Evolutionary conservation across 2,329 filamentous ascomycete genomes (phyloP).

Genomic region (Ceratocystis eucalypticola): DNA sequence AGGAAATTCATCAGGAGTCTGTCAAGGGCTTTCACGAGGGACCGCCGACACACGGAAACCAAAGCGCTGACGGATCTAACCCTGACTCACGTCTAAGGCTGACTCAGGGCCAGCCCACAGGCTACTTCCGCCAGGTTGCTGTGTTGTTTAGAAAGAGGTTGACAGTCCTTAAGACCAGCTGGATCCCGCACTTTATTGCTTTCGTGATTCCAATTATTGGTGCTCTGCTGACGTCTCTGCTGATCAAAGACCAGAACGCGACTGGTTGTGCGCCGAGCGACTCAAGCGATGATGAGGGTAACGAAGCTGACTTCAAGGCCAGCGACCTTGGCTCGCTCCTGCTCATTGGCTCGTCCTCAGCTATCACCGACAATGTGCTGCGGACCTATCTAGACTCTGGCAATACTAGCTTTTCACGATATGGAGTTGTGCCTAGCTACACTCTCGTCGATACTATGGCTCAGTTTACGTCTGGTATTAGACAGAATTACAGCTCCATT

Average conservation of each 20-base stretch:
- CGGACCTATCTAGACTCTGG: conserved; percentile 12
- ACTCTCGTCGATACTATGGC: conserved; percentile 43
- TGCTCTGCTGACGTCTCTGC: conserved; percentile 64
- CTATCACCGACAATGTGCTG: conserved; percentile 7
- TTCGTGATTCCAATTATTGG: conserved; percentile 67
- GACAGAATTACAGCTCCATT: conserved; percentile 49
- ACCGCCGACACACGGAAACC: conserved; percentile 20
- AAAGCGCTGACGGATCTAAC: conserved; percentile 21
- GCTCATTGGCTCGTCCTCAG: conserved; percentile 9
- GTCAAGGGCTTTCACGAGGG: conserved; percentile 28
- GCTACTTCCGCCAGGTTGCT: conserved; percentile 54
- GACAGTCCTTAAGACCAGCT: conserved; percentile 65
- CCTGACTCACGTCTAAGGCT: conserved; percentile 36
- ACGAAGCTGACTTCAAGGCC: conserved; percentile 27
- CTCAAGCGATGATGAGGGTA: conserved; percentile 24
- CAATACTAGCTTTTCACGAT: conserved; percentile 12
- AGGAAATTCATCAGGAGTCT: conserved; percentile 46
- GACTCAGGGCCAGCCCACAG: conserved; percentile 54
- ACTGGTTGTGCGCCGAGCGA: conserved; percentile 28
- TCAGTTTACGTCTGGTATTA: conserved; percentile 55
- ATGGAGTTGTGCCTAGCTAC: conserved; percentile 10
- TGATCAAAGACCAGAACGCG: conserved; percentile 43
- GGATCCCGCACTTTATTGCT: conserved; percentile 60
- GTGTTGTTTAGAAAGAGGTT: conserved; percentile 67
- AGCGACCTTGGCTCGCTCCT: conserved; percentile 22